Evolutionary conservation across 2,329 filamentous ascomycete species (phyloP).

Genomic region (Nemania sp.): DNA sequence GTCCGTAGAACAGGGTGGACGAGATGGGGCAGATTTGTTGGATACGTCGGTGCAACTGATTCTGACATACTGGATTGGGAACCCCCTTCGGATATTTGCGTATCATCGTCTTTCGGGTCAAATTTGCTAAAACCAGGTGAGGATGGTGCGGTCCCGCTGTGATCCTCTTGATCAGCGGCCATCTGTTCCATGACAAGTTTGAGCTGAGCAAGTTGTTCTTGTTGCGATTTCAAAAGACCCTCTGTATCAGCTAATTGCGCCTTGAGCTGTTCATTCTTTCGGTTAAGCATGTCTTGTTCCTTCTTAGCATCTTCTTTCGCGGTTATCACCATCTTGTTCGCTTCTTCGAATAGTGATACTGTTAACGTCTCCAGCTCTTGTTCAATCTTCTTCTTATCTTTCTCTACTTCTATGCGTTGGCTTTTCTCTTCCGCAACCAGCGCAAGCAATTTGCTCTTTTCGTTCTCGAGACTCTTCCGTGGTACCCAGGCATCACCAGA

Average conservation of each 20-base stretch:
- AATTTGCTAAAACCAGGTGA: conserved; percentile 77
- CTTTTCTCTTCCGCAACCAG: conserved; percentile 67
- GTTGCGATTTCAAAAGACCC: conserved; percentile 80
- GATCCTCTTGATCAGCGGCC: conserved; percentile 72
- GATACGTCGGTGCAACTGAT: conserved; percentile 56
- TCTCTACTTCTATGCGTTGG: conserved; percentile 67
- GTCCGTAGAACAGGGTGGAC: conserved; percentile 81
- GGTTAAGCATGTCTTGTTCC: conserved; percentile 78
- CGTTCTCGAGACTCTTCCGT: conserved; percentile 73
- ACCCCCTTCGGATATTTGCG: conserved; percentile 42
- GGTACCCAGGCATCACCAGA: conserved; percentile 75
- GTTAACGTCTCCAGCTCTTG: conserved; percentile 89
- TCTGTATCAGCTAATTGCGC: conserved; percentile 87
- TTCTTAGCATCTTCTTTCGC: conserved; percentile 87
- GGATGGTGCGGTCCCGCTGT: conserved; percentile 74
- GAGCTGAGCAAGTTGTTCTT: conserved; percentile 88
- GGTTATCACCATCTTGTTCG: conserved; percentile 95
- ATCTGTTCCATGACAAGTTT: conserved; percentile 92
- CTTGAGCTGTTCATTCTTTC: conserved; percentile 85
- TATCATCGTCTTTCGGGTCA: conserved; percentile 58
- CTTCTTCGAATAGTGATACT: conserved; percentile 93
- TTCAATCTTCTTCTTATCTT: conserved; percentile 87
- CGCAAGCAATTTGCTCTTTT: conserved; percentile 63
- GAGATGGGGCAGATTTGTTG: conserved; percentile 78
- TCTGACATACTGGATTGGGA: conserved; percentile 47